Evolutionary conservation across 306 rosid species (phyloP).

Genomic region (Psophocarpus tetragonolobus): DNA sequence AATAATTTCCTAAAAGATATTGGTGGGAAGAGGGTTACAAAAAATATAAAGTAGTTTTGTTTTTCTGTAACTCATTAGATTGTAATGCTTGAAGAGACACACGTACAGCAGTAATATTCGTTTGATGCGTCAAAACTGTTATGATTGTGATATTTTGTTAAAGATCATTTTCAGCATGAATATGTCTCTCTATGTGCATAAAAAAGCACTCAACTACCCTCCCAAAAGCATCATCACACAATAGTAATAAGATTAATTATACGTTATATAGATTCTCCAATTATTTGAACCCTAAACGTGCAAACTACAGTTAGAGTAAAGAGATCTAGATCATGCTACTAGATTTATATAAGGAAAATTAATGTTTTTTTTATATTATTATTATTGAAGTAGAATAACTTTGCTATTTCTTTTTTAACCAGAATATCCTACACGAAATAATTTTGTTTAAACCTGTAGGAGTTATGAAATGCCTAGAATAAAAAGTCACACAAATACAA

Average conservation of each 20-base stretch:
- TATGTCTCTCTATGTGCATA: neutral
- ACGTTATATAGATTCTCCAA: slow-evolving; percentile 13
- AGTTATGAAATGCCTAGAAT: too few species aligned
- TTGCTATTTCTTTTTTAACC: neutral
- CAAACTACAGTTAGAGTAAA: neutral
- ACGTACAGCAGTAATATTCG: neutral
- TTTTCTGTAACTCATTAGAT: neutral
- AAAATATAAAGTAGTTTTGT: neutral
- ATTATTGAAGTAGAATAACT: neutral
- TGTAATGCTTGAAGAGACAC: neutral
- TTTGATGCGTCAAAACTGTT: neutral
- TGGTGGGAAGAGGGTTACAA: neutral
- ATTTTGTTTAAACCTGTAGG: too few species aligned
- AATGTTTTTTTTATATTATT: neutral
- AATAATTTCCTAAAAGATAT: too few species aligned
- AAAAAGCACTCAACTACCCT: neutral
- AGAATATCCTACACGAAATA: too few species aligned
- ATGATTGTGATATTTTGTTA: slow-evolving; percentile 21
- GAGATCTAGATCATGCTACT: neutral
- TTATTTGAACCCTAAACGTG: slow-evolving; percentile 15
- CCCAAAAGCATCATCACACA: neutral
- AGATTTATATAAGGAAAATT: neutral
- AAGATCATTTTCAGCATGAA: neutral
- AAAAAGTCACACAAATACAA: too few species aligned
- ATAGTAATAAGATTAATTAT: neutral